Evolutionary conservation across 495 filamentous ascomycete species (phyloP).

Genomic region (Penicillium canariense): DNA sequence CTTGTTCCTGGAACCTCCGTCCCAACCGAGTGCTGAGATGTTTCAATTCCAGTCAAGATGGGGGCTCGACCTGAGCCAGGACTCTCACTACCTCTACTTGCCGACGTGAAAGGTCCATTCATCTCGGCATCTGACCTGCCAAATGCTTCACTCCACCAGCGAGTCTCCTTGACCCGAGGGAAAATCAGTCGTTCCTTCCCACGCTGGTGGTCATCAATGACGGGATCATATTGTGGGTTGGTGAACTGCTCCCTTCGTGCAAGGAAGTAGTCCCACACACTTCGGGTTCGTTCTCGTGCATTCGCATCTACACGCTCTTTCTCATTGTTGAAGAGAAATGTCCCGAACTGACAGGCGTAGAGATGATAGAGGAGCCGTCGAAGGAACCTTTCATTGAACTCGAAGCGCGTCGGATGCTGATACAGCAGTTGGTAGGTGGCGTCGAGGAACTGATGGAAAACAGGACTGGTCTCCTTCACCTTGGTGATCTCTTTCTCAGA

Average conservation of each 20-base stretch:
- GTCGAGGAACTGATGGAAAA: conserved; percentile 98
- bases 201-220: conserved; percentile 71
- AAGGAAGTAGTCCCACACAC: conserved; percentile 96
- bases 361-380: conserved; percentile 89
- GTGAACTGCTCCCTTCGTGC: conserved; percentile 72
- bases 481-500: conserved; percentile 59
- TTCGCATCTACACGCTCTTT: conserved; percentile 77
- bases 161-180: conserved; percentile 62
- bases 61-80: conserved; percentile 23
- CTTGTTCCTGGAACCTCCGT: conserved; percentile 24
- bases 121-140: conserved; percentile 85
- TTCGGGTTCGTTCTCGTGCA: conserved; percentile 71
- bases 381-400: conserved; percentile 95
- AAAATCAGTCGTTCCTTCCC: conserved; percentile 83
- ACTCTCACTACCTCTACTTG: conserved; percentile 15
- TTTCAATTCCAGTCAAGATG: conserved; percentile 50
- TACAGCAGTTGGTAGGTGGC: conserved; percentile 86
- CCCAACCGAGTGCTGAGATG: conserved; percentile 34
- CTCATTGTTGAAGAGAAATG: conserved; percentile 93
- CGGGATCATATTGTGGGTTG: conserved; percentile 74
- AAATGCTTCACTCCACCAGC: conserved; percentile 93
- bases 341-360: conserved; percentile 95
- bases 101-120: conserved; percentile 61
- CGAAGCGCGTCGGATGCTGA: conserved; percentile 87
- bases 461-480: conserved; percentile 85